phyloP scores from a whole-genome alignment of 768 basidiomycete genomes.

The Flagelloscypha sp. region DNA sequence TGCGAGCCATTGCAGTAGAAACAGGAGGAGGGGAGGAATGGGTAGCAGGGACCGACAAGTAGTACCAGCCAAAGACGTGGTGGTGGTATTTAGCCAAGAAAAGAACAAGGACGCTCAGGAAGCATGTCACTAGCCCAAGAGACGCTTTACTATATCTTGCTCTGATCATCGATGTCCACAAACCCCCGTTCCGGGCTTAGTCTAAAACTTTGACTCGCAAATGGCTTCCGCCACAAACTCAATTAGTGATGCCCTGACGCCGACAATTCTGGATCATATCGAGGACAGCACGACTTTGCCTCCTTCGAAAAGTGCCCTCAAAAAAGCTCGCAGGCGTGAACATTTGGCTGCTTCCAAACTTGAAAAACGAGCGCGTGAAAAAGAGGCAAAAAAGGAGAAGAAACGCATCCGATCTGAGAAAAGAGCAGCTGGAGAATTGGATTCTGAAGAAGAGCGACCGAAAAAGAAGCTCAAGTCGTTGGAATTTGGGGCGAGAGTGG shows the following conservation, averaged over 20 bases:
- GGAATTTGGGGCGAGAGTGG: constrained; percentile 54
- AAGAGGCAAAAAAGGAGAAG: constrained; percentile 68
- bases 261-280: constrained; percentile 4
- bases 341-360: constrained; percentile 58
- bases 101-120: background rate
- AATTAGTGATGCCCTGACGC: constrained; percentile 1
- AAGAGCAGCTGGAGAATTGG: constrained; percentile 57
- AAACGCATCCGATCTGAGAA: constrained; percentile 51
- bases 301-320: constrained; percentile 73
- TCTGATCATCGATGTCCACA: no score
- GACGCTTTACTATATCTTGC: no score
- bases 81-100: no score
- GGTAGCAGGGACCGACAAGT: constrained; percentile 9
- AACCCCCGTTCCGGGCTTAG: no score
- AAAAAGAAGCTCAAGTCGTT: constrained; percentile 25
- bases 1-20: no score
- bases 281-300: constrained; percentile 15
- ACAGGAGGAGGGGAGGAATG: constrained; percentile 16
- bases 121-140: constrained; percentile 14
- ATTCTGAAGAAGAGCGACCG: constrained; percentile 34
- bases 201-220: no score
- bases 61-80: no score
- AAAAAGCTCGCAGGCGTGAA: constrained; percentile 66
- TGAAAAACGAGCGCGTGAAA: constrained; percentile 70
- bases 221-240: no score